Base-by-base conservation (phyloP, 1,284 basidiomycete genomes). In the Pterulicium gracile region DNA sequence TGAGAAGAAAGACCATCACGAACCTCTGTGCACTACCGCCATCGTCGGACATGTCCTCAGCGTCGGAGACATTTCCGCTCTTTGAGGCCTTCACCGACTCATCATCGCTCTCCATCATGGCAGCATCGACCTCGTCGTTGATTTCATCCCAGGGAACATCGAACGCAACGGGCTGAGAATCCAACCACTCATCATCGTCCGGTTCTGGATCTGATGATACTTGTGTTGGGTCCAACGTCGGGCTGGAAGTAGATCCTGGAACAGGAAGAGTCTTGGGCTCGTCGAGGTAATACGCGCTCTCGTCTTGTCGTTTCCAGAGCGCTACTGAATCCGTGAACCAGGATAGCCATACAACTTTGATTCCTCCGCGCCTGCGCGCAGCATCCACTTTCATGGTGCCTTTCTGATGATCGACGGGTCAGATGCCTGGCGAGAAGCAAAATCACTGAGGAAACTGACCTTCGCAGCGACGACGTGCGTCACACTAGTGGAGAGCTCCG, bases 391-490 rank as follows among this genome's bases (percentile, higher is more conserved):
- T 98, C 51, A 85, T 82, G 0, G 95, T 98, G 24, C 90, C 89
- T 51, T 77, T 73, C 85, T 90, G 56, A 15, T n/a, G n/a, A n/a
- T n/a, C n/a, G n/a, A n/a, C n/a, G n/a, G n/a, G n/a, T n/a, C n/a
- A n/a, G n/a, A n/a, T n/a, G n/a, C n/a, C n/a, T n/a, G n/a, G n/a
- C n/a, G n/a, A n/a, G n/a, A n/a, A n/a, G n/a, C n/a, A n/a, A n/a
- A n/a, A n/a, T n/a, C n/a, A n/a, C n/a, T n/a, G n/a, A n/a, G n/a
- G n/a, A n/a, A n/a, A n/a, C n/a, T n/a, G 47, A 87, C 82, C 69
- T 89, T 88, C 2, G 86, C 87, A 13, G 92, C 87, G 20, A 98
- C 88, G 24, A 98, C 81, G 57, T 98, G 95, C 0, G 95, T 98
- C 15, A 88, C 75, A 0, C 73, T 64, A n/a, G 64, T 61, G 2